Evolutionary conservation across 1,284 basidiomycete species (phyloP), one percentile per base, ranked within the genome.

Genomic region (Cystobasidium pallidum): DNA sequence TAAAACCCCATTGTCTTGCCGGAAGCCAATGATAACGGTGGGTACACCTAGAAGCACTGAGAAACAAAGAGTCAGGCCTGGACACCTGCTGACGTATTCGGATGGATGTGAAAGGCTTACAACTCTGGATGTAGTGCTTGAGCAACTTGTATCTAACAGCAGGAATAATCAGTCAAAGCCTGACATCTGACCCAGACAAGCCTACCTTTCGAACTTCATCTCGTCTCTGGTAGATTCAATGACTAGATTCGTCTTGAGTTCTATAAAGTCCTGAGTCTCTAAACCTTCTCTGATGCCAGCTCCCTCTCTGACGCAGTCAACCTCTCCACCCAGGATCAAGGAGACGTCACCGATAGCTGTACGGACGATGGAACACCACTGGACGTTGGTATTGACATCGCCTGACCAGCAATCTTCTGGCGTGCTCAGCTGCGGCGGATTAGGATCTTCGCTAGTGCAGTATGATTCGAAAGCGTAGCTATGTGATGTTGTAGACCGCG

Each of bases 101-200:
- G 43, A 19, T 39, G 19, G 11, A 45, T 15, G 39, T 36, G 15
- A 51, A 28, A n/a, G 19, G 82, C 89, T 76, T 78, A 93, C 91
- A 97, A 1, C 92, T 94, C 79, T 99, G 95, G 73, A 95, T 89
- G 85, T 95, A 98, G 82, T 95, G 93, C 79, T 94, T 95, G 68
- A 98, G 86, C 55, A 97, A 82, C 80, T 97, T 97, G 80, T 89
- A 77, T 72, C 78, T 74, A 49, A 65, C n/a, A 3, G 19, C 32
- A 41, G 19, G 3, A n/a, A 39, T 19, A 52, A n/a, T 17, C 45
- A 32, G 21, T 39, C 36, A 39, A 7, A 39, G 36, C 36, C 13
- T 39, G 13, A 7, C 36, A 6, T 39, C 7, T 39, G 13, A 39
- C 7, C 36, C 36, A 39, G 36, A 39, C 13, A 7, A 7, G 41